Percentiles rank a stretch among this genome's conserved stretches.
These are phyloP conservation scores for Pisolithus albus DNA, from an alignment of 768 basidiomycete species.

Conservation along the genomic window DNA sequence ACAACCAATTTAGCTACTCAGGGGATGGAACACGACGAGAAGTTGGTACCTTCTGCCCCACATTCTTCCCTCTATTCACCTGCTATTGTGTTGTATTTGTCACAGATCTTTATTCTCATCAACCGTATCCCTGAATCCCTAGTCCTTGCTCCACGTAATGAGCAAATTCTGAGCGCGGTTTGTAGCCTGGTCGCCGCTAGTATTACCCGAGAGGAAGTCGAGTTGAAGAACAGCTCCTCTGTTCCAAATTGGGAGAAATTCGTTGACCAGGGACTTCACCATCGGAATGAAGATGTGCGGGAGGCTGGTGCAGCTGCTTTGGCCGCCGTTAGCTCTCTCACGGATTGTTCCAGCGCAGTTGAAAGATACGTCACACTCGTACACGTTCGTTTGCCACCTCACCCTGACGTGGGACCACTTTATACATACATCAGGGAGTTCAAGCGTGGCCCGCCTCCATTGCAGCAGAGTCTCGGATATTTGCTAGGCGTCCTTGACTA, in stretches of 20 bases:
- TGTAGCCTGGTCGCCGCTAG: conserved; percentile 65
- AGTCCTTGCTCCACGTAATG: conserved; percentile 60
- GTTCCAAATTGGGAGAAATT: conserved; percentile 62
- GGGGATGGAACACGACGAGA: conserved; percentile 35
- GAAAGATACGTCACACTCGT: conserved; percentile 57
- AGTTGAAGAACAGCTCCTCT: conserved; percentile 32
- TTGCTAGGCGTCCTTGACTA: conserved; percentile 68
- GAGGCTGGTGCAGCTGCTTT: conserved; percentile 70
- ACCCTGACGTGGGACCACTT: conserved; percentile 13
- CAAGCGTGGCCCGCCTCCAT: conserved; percentile 38
- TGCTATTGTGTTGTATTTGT: background rate
- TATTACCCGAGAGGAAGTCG: conserved; percentile 52
- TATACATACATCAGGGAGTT: conserved; percentile 64
- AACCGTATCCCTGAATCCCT: conserved; percentile 48
- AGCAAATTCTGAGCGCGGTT: conserved; percentile 62
- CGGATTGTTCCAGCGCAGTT: conserved; percentile 57
- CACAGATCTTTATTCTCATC: conserved; percentile 62
- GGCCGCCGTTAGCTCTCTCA: conserved; percentile 58
- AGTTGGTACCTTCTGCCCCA: conserved; percentile 29
- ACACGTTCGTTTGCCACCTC: conserved; percentile 7
- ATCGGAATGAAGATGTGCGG: conserved; percentile 58
- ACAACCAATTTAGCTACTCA: conserved; percentile 25
- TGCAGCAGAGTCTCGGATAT: conserved; percentile 71
- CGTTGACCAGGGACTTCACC: conserved; percentile 66
- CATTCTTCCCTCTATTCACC: background rate